A percentile compares a stretch with the other conserved stretches of the same genome.
Evolutionary conservation across 2,329 filamentous ascomycete species (phyloP).

Genomic region (Paecilomyces dactylethromorphus): DNA sequence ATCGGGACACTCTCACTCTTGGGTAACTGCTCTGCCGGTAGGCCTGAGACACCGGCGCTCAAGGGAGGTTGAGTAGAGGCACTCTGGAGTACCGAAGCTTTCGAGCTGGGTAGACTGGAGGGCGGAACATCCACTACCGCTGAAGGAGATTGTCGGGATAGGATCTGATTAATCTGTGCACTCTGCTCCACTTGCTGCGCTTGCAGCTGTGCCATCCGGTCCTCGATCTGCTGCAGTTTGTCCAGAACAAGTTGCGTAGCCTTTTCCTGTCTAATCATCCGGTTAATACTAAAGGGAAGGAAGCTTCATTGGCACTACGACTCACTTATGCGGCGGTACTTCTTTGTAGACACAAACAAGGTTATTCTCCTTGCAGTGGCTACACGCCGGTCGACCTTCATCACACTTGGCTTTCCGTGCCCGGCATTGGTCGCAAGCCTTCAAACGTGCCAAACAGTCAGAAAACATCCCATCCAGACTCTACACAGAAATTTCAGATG

Average conservation of each 20-base stretch:
- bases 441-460: conserved; percentile 5
- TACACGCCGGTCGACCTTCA: conserved; percentile 75
- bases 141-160: neutral
- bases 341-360: conserved; percentile 83
- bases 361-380: conserved; percentile 78
- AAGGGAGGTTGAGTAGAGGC: neutral
- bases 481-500: neutral
- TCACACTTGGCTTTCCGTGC: conserved; percentile 87
- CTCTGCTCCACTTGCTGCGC: conserved; percentile 13
- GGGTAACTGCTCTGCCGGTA: neutral
- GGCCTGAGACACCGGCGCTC: neutral
- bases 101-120: neutral
- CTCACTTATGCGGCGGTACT: conserved; percentile 83
- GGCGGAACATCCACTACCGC: neutral
- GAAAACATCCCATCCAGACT: neutral
- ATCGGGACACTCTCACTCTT: neutral
- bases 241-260: conserved; percentile 32
- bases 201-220: conserved; percentile 14
- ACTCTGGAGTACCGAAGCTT: neutral
- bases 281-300: neutral
- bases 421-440: conserved; percentile 89
- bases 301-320: conserved; percentile 14
- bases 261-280: conserved; percentile 30
- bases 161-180: neutral
- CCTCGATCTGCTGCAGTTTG: conserved; percentile 24